A percentile compares a stretch with the other conserved stretches of the same genome.
Conservation (phyloP, 495 filamentous ascomycete species). For the Mytilinidion resinicola region DNA sequence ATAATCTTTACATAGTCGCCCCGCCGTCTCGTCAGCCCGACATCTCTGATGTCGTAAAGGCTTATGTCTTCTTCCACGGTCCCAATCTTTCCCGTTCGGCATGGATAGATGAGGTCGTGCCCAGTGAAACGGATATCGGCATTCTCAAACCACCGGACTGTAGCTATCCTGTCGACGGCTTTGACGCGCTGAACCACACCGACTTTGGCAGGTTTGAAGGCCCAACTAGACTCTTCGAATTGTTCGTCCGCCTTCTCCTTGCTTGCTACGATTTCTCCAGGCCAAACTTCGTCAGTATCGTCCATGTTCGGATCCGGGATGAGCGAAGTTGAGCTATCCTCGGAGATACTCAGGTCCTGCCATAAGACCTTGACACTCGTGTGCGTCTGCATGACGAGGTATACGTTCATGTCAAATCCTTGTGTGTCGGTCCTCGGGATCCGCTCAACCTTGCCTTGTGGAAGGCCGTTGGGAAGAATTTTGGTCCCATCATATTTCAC, state of each 20-base stretch:
- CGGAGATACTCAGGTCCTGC: constrained; percentile 52
- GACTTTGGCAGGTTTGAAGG: constrained; percentile 38
- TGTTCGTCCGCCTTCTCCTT: constrained; percentile 40
- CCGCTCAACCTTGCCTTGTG: constrained; percentile 32
- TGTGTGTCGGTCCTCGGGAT: constrained; percentile 45
- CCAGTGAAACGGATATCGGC: constrained; percentile 34
- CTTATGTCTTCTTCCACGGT: constrained; percentile 46
- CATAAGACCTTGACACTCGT: constrained; percentile 50
- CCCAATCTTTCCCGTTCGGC: constrained; percentile 36
- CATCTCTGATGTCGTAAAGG: constrained; percentile 50
- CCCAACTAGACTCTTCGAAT: constrained; percentile 6
- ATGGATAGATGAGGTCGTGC: constrained; percentile 32
- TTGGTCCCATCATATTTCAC: constrained; percentile 43
- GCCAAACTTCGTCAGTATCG: constrained; percentile 50
- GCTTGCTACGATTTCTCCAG: constrained; percentile 51
- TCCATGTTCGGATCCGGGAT: constrained; percentile 45
- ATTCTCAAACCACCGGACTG: constrained; percentile 48
- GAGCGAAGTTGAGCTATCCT: constrained; percentile 39
- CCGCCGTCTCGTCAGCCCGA: constrained; percentile 39
- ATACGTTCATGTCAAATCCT: constrained; percentile 56
- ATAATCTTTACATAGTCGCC: constrained; percentile 49
- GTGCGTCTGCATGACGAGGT: constrained; percentile 41
- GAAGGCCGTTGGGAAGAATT: constrained; percentile 6
- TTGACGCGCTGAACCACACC: constrained; percentile 57
- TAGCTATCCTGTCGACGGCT: constrained; percentile 47